These are phyloP conservation scores for Paecilomyces dactylethromorphus DNA, from an alignment of 2,329 filamentous ascomycete genomes.

Conservation along the genomic window DNA sequence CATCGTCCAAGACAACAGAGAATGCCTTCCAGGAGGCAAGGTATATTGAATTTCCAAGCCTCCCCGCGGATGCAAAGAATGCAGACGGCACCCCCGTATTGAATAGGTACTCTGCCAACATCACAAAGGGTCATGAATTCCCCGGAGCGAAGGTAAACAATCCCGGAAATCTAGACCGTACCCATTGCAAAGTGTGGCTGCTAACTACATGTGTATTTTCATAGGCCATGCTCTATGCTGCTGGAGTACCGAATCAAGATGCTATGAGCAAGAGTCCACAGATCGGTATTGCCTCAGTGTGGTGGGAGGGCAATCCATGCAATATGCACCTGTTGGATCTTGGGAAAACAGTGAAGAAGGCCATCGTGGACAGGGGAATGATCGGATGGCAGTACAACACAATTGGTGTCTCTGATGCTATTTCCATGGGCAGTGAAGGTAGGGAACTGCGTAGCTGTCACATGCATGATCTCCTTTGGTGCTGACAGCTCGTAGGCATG, in stretches of 20 bases:
- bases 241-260: slow-evolving; percentile 74
- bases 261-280: slow-evolving; percentile 88
- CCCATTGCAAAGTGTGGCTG: not conserved
- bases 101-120: slow-evolving; percentile 77
- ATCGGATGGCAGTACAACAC: slow-evolving; percentile 94
- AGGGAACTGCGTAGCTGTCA: slow-evolving; percentile 12
- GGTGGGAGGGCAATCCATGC: slow-evolving; percentile 98
- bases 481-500: slow-evolving; percentile 59
- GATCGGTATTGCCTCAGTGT: slow-evolving; percentile 83
- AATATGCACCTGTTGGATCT: slow-evolving; percentile 76
- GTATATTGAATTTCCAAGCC: slow-evolving; percentile 53
- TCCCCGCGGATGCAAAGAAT: slow-evolving; percentile 44
- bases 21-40: slow-evolving; percentile 37
- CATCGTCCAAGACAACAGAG: slow-evolving; percentile 13
- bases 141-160: slow-evolving; percentile 72
- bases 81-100: slow-evolving; percentile 58
- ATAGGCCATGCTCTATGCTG: slow-evolving; percentile 90
- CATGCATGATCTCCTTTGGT: not conserved
- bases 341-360: slow-evolving; percentile 78
- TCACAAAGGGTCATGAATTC: slow-evolving; percentile 83
- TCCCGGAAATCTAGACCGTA: not conserved
- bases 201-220: not conserved
- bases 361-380: slow-evolving; percentile 76
- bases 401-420: slow-evolving; percentile 81
- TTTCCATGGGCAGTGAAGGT: slow-evolving; percentile 94